Percentiles rank a stretch among this genome's conserved stretches.
Conservation (phyloP, 2,329 filamentous ascomycete genomes). For the Stemphylium lycopersici region DNA sequence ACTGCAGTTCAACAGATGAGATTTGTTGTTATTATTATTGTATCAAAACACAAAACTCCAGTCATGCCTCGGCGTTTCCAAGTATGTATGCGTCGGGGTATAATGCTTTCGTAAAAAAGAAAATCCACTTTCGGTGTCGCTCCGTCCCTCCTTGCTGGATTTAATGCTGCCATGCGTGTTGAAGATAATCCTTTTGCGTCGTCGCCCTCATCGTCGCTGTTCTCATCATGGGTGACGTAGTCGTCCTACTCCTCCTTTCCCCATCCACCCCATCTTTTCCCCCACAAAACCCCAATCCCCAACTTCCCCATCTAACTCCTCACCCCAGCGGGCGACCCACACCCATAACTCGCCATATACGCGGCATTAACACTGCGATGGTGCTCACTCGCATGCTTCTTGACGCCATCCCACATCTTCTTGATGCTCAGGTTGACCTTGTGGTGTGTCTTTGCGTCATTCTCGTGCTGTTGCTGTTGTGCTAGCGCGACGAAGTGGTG, state of each 20-base stretch:
- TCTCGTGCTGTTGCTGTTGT: neutral
- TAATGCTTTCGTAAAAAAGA: neutral
- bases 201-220: too few species aligned
- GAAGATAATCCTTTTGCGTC: too few species aligned
- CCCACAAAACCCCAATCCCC: neutral
- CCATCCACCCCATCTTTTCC: neutral
- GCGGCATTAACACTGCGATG: constrained; percentile 40
- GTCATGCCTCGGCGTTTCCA: neutral
- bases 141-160: too few species aligned
- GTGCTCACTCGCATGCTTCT: constrained; percentile 36
- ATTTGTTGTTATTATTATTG: too few species aligned
- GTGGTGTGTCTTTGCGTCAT: constrained; percentile 25
- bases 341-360: constrained; percentile 33
- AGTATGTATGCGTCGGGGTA: neutral
- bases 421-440: constrained; percentile 31
- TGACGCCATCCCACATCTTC: constrained; percentile 39
- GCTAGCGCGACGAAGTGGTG: constrained; percentile 24
- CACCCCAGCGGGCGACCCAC: constrained; percentile 2
- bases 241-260: neutral
- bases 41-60: too few species aligned
- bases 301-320: neutral
- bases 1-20: neutral
- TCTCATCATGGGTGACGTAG: too few species aligned
- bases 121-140: neutral
- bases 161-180: too few species aligned